Evolutionary conservation across 768 basidiomycete species (phyloP).

Genomic region (Lactarius quietus): DNA sequence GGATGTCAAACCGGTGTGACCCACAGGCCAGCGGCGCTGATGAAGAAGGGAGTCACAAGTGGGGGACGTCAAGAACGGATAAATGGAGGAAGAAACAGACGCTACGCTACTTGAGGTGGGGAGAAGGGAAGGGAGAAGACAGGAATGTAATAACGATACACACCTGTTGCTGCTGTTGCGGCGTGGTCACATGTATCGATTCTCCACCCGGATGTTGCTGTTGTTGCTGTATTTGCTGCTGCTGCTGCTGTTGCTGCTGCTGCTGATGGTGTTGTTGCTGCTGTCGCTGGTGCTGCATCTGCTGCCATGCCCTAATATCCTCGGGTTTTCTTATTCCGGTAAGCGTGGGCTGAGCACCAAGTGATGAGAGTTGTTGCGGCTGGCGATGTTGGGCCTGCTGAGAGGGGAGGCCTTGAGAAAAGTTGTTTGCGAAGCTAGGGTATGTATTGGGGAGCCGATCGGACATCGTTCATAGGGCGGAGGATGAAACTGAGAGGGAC

Average conservation of each 20-base stretch:
- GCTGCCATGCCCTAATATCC: conserved; percentile 18
- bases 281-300: conserved; percentile 15
- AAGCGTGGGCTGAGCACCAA: conserved; percentile 20
- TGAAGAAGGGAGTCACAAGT: conserved; percentile 7
- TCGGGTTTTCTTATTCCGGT: conserved; percentile 23
- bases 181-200: conserved; percentile 9
- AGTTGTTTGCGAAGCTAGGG: conserved; percentile 20
- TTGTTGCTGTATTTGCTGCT: conserved; percentile 15
- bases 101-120: not conserved
- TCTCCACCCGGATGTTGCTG: conserved; percentile 21
- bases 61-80: not conserved
- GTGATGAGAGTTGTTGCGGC: conserved; percentile 16
- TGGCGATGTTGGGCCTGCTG: conserved; percentile 24
- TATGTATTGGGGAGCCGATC: conserved; percentile 26
- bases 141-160: conserved; percentile 1
- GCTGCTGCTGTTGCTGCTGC: conserved; percentile 11
- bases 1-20: conserved; percentile 16
- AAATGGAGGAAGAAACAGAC: not conserved
- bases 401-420: conserved; percentile 12
- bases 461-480: conserved; percentile 27
- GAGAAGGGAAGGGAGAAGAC: not conserved
- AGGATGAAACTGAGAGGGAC: conserved; percentile 18
- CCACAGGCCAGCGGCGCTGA: conserved; percentile 15
- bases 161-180: conserved; percentile 17
- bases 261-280: conserved; percentile 19